Evolutionary conservation across 2,329 filamentous ascomycete genomes (phyloP), one percentile per base, ranked within the genome.

Genomic region (Fusarium graminum): DNA sequence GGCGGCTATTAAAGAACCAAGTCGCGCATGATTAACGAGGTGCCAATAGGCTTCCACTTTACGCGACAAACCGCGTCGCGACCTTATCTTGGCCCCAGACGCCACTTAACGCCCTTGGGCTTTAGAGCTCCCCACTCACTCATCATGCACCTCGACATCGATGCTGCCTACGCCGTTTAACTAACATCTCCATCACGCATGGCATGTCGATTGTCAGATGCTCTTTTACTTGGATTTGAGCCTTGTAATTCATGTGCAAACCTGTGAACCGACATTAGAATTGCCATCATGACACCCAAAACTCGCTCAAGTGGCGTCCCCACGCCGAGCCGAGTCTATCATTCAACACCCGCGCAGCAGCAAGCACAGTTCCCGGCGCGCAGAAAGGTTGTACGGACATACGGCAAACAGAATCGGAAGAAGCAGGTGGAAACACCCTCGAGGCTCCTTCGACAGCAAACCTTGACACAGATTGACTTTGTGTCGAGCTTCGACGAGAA

Each of bases 381-480:
- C 22, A 74, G 72, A 45, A 78, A 67, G 36, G 70, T 68, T 14
- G 67, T 80, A 13, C 76, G 74, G 25, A 78, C 76, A n/a, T 79
- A 79, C 50, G 74, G 74, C 12, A 73, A 74, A 17, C 67, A 72
- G 46, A 72, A 68, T 34, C 59, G 55, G 13, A 65, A 60, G 56
- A 67, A 70, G 39, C 62, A 65, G 34, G 50, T 54, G 13, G 63
- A 70, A 13, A 64, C 44, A 17, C 60, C 50, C 16, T 52, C 65
- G 1, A 65, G 63, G 17, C 55, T 67, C 6, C 53, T 80, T 42
- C 74, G 74, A 57, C 80, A 82, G 69, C 77, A 80, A 70, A 82
- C 80, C 2, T 65, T 82, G 22, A 82, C 80, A 7, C 80, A 82
- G 65, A 76, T 81, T 41, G 77, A 78, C 44, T 80, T 77, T 70